These are phyloP conservation scores for Phytophthora colocasiae DNA, from an alignment of 352 stramenopile genomes.

Conservation along the genomic window DNA sequence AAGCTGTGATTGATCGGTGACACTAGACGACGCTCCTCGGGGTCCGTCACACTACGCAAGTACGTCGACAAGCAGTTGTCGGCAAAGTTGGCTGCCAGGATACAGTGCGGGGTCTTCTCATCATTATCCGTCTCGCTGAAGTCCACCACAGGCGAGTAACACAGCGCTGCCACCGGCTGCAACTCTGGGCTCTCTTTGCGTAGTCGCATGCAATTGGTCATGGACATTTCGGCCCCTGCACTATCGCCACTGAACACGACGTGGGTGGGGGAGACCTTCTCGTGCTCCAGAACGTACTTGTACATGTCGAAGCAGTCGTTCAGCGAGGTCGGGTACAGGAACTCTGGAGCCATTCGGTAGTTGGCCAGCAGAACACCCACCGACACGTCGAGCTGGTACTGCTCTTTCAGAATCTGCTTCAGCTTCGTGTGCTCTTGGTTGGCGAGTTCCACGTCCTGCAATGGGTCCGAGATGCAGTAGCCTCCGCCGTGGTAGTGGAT, in stretches of 20 bases:
- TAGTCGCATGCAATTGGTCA: slow-evolving; percentile 41
- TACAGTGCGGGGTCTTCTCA: slow-evolving; percentile 31
- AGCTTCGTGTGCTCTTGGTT: slow-evolving; percentile 38
- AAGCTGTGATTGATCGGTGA: slow-evolving; percentile 47
- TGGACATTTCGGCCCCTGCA: slow-evolving; percentile 49
- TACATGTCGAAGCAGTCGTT: slow-evolving; percentile 59
- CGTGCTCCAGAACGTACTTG: slow-evolving; percentile 41
- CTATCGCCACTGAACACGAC: slow-evolving; percentile 56
- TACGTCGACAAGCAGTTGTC: slow-evolving; percentile 32
- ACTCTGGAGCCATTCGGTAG: slow-evolving; percentile 59
- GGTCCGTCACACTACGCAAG: slow-evolving; percentile 22
- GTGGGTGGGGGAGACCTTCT: slow-evolving; percentile 33
- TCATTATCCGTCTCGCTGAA: slow-evolving; percentile 33
- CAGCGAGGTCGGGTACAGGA: slow-evolving; percentile 45
- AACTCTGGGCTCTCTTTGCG: slow-evolving; percentile 28
- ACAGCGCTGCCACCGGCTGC: slow-evolving; percentile 29
- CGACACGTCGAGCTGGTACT: slow-evolving; percentile 25
- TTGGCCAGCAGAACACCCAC: slow-evolving; percentile 60
- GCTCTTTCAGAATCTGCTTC: slow-evolving; percentile 27
- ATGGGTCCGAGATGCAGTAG: slow-evolving; percentile 44
- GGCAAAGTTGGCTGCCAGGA: slow-evolving; percentile 34
- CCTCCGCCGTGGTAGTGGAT: slow-evolving; percentile 60
- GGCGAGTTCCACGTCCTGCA: slow-evolving; percentile 42
- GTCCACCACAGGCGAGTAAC: slow-evolving; percentile 36
- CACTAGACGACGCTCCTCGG: slow-evolving; percentile 26